Evolutionary conservation across 441 rosid species (phyloP).

Genomic region (Erodium trifolium): DNA sequence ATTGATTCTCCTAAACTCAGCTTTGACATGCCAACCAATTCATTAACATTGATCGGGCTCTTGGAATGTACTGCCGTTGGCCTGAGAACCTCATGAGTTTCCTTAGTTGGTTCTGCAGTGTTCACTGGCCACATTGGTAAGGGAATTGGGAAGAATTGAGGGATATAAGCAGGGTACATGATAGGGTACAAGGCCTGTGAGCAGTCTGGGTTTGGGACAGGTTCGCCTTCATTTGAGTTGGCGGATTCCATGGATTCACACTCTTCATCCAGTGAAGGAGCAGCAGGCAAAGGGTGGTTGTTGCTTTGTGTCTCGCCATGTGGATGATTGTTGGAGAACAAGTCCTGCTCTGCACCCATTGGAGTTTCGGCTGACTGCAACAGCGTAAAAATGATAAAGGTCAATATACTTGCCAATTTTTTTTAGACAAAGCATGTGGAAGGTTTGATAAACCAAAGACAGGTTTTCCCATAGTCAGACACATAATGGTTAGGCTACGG

Average conservation of each 20-base stretch:
- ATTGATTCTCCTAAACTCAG: slow-evolving; percentile 53
- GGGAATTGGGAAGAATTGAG: slow-evolving; percentile 59
- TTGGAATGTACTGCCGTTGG: slow-evolving; percentile 66
- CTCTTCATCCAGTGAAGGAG: slow-evolving; percentile 60
- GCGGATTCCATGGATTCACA: slow-evolving; percentile 89
- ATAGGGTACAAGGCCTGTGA: slow-evolving; percentile 49
- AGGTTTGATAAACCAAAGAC: no score
- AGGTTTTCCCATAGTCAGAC: not conserved
- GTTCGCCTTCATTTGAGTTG: slow-evolving; percentile 58
- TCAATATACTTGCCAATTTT: no score
- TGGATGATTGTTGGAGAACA: slow-evolving; percentile 29
- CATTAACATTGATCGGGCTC: slow-evolving; percentile 57
- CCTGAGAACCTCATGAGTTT: slow-evolving; percentile 61
- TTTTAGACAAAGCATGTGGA: no score
- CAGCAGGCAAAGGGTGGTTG: slow-evolving; percentile 30
- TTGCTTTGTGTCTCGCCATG: slow-evolving; percentile 39
- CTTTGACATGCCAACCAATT: slow-evolving; percentile 65
- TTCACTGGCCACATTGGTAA: slow-evolving; percentile 59
- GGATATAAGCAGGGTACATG: slow-evolving; percentile 60
- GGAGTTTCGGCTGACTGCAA: slow-evolving; percentile 51
- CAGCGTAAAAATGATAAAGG: not conserved
- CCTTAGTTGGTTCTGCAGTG: slow-evolving; percentile 40
- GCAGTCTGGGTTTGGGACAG: slow-evolving; percentile 33
- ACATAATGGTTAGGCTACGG: not conserved
- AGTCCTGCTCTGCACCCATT: slow-evolving; percentile 44